These are phyloP conservation scores for Chaetomium fimeti DNA, from an alignment of 495 filamentous ascomycete genomes.

Conservation along the genomic window DNA sequence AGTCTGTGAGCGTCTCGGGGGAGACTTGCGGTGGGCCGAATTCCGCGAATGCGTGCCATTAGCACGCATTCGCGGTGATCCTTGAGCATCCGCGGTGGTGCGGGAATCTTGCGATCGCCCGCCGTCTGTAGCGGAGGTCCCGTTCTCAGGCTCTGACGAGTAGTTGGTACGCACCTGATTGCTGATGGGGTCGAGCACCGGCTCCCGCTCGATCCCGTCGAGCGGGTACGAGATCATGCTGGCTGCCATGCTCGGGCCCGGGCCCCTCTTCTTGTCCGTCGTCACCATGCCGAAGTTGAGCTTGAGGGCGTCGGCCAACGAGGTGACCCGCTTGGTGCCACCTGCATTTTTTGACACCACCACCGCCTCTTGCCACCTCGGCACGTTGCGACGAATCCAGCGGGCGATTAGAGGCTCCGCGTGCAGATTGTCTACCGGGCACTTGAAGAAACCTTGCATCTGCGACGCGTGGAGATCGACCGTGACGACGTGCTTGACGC, in stretches of 20 bases:
- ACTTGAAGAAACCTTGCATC: conserved; percentile 99
- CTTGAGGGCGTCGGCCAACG: conserved; percentile 91
- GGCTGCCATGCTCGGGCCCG: conserved; percentile 59
- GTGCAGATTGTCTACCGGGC: conserved; percentile 95
- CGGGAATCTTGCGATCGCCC: conserved; percentile 27
- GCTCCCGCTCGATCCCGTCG: conserved; percentile 45
- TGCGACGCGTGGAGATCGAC: conserved; percentile 95
- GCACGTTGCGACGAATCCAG: conserved; percentile 88
- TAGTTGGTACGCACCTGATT: conserved; percentile 36
- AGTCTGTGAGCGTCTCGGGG: conserved; percentile 32
- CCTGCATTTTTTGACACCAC: conserved; percentile 98
- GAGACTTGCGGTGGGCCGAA: conserved; percentile 26
- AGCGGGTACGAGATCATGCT: conserved; percentile 62
- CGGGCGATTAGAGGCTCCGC: conserved; percentile 94
- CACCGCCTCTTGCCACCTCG: conserved; percentile 84
- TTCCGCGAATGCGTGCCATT: conserved; percentile 35
- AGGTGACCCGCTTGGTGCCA: conserved; percentile 95
- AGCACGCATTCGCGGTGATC: conserved; percentile 39
- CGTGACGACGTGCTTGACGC: conserved; percentile 95
- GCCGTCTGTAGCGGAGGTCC: conserved; percentile 21
- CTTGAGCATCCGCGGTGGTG: conserved; percentile 38
- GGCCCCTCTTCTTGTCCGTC: conserved; percentile 75
- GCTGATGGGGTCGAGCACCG: conserved; percentile 32
- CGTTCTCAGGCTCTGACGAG: conserved; percentile 34
- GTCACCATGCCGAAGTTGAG: conserved; percentile 97